These are phyloP conservation scores for Kluyveromyces sp. DNA, from an alignment of 1,139 yeast genomes.

Conservation along the genomic window DNA sequence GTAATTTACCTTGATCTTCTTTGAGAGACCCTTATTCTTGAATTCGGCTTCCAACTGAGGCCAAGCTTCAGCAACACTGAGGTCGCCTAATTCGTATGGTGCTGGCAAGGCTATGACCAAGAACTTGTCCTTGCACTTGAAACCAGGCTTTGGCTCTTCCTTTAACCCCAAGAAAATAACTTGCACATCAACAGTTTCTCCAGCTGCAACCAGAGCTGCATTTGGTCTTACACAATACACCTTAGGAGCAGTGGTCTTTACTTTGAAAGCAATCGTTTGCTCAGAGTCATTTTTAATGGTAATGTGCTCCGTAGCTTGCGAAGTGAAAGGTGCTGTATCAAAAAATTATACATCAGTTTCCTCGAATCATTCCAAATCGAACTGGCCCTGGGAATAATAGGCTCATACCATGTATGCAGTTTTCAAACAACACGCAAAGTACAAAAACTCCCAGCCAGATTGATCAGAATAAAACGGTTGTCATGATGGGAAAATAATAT, in stretches of 20 bases:
- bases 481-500: no score
- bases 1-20: slow-evolving; percentile 74
- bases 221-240: slow-evolving; percentile 94
- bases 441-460: no score
- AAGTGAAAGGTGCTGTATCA: slow-evolving; percentile 50
- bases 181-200: slow-evolving; percentile 62
- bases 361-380: neutral
- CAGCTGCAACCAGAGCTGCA: slow-evolving; percentile 74
- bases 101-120: slow-evolving; percentile 81
- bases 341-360: neutral
- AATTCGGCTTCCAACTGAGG: slow-evolving; percentile 54
- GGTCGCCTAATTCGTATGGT: slow-evolving; percentile 46
- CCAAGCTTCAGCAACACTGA: slow-evolving; percentile 65
- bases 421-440: no score
- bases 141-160: slow-evolving; percentile 64
- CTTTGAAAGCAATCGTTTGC: slow-evolving; percentile 75
- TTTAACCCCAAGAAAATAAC: slow-evolving; percentile 80
- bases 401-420: no score
- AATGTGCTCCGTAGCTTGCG: slow-evolving; percentile 63
- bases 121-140: slow-evolving; percentile 86
- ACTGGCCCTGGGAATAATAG: neutral
- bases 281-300: slow-evolving; percentile 58
- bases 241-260: slow-evolving; percentile 97
- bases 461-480: no score
- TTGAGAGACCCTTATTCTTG: slow-evolving; percentile 54